These are phyloP conservation scores for Corymbia maculata DNA, from an alignment of 345 rosid genomes.

Conservation along the genomic window DNA sequence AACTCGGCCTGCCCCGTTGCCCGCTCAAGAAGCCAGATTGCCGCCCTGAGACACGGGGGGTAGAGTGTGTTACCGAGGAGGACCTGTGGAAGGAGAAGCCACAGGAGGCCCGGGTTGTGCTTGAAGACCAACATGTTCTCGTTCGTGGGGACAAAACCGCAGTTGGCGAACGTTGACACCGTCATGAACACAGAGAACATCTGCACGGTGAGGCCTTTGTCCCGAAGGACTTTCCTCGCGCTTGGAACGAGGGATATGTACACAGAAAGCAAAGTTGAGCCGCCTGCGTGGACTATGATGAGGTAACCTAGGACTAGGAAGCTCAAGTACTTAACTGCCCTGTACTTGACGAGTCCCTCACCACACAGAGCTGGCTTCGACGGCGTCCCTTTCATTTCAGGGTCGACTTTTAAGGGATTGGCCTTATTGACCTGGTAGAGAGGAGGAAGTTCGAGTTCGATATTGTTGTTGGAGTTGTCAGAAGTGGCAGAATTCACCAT, in stretches of 20 bases:
- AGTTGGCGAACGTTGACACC: conserved; percentile 43
- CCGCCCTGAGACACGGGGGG: conserved; percentile 23
- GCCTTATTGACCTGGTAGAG: neutral
- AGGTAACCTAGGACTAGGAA: conserved; percentile 35
- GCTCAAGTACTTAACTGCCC: conserved; percentile 4
- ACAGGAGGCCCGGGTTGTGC: conserved; percentile 40
- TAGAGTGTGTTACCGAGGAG: conserved; percentile 52
- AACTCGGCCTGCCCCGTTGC: conserved; percentile 15
- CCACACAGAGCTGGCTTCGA: neutral
- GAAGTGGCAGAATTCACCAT: neutral
- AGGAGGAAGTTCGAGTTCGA: neutral
- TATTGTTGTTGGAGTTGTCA: neutral
- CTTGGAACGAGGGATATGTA: conserved; percentile 24
- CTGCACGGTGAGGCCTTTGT: conserved; percentile 13
- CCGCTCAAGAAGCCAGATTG: conserved; percentile 30
- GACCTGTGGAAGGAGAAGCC: conserved; percentile 34
- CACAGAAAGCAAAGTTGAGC: conserved; percentile 20
- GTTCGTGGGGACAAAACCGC: conserved; percentile 61
- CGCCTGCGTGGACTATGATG: conserved; percentile 16
- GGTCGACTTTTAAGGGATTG: neutral
- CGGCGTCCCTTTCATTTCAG: neutral
- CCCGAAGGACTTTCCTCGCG: conserved; percentile 26
- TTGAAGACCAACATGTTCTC: conserved; percentile 63
- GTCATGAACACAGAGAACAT: conserved; percentile 46
- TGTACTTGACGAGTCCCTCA: neutral